Evolutionary conservation across 352 stramenopile species (phyloP).

Genomic region (Aphanomyces invadans): DNA sequence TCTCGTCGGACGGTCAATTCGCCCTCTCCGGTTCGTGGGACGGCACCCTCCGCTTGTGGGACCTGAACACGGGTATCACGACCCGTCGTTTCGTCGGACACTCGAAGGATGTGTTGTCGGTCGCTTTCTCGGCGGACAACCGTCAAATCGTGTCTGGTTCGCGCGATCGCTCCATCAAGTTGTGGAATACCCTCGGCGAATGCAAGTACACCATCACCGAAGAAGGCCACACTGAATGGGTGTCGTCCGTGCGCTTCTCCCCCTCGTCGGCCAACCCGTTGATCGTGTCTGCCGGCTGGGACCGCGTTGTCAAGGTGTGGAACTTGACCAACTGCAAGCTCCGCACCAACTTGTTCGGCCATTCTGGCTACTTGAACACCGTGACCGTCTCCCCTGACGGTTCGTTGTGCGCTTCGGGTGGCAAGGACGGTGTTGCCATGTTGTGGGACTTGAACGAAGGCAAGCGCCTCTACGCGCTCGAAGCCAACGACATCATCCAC

Average conservation of each 20-base stretch:
- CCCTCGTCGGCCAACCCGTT: slow-evolving; percentile 93
- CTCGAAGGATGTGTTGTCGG: slow-evolving; percentile 99
- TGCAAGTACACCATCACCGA: slow-evolving; percentile 99
- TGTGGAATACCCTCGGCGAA: slow-evolving; percentile 99
- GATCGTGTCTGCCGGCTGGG: slow-evolving; percentile 99
- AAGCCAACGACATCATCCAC: slow-evolving; percentile 95
- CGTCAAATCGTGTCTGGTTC: slow-evolving; percentile 99
- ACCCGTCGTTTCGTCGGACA: slow-evolving; percentile 99
- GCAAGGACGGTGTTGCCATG: slow-evolving; percentile 99
- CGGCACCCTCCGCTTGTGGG: slow-evolving; percentile 98
- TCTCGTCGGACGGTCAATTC: slow-evolving; percentile 98
- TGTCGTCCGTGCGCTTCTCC: slow-evolving; percentile 99
- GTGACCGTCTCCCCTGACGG: slow-evolving; percentile 99
- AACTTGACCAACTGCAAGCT: slow-evolving; percentile 99
- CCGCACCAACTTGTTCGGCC: slow-evolving; percentile 97
- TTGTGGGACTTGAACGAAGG: slow-evolving; percentile 99
- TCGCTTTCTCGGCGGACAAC: slow-evolving; percentile 99
- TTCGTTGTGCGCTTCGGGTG: slow-evolving; percentile 97
- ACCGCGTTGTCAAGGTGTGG: slow-evolving; percentile 99
- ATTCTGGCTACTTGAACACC: slow-evolving; percentile 99
- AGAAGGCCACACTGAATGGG: slow-evolving; percentile 99
- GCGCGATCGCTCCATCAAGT: slow-evolving; percentile 99
- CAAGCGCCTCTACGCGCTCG: slow-evolving; percentile 99
- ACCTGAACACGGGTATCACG: slow-evolving; percentile 98
- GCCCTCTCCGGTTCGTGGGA: slow-evolving; percentile 99